Conservation (phyloP, 352 stramenopile species). For the Stramenopiles sp. region DNA sequence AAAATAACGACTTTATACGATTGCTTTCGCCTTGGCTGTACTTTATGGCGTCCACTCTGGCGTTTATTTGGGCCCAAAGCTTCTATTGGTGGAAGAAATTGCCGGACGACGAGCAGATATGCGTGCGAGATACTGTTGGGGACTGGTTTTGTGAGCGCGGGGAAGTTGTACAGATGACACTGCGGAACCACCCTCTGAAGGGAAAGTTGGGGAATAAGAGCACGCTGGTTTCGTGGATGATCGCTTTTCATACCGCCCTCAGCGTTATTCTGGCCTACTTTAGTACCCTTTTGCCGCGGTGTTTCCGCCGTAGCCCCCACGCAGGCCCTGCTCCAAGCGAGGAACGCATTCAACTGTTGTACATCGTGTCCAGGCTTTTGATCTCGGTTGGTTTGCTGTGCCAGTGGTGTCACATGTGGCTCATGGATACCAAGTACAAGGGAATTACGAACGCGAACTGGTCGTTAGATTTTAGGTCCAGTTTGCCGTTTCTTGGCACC, state of each 20-base stretch:
- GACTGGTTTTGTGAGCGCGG: background rate
- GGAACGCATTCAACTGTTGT: background rate
- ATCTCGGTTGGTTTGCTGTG: background rate
- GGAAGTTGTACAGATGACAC: background rate
- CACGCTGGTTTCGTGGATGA: background rate
- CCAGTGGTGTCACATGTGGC: background rate
- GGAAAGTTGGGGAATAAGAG: background rate
- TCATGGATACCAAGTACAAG: background rate
- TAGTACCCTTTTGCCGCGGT: background rate
- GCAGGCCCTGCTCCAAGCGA: background rate
- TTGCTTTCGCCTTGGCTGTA: background rate
- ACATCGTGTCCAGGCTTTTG: background rate
- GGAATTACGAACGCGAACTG: background rate
- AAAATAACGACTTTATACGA: background rate
- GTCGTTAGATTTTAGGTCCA: background rate
- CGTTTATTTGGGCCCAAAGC: background rate
- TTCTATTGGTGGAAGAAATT: slow-evolving; percentile 3
- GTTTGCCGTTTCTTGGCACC: background rate
- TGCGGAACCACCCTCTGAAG: background rate
- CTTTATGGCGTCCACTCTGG: background rate
- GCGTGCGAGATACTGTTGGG: background rate
- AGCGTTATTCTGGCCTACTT: background rate
- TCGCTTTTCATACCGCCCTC: background rate
- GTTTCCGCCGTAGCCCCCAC: background rate
- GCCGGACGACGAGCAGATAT: background rate